These are phyloP conservation scores for Isabelozyma gotoi DNA, from an alignment of 805 yeast genomes.

Conservation along the genomic window DNA sequence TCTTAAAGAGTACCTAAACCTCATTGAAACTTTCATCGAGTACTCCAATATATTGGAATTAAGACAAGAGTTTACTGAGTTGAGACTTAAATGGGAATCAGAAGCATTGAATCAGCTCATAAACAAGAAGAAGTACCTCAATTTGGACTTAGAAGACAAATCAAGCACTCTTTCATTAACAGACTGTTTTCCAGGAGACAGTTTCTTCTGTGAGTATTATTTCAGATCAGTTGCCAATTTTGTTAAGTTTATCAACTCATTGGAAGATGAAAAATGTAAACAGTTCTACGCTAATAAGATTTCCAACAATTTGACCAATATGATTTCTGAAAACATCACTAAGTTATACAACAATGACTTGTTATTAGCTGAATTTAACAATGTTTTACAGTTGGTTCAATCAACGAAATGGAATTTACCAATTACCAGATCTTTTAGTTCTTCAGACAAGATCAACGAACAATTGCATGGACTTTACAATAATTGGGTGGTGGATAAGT, in stretches of 20 bases:
- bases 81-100: slow-evolving; percentile 10
- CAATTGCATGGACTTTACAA: slow-evolving; percentile 25
- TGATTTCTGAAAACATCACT: slow-evolving; percentile 30
- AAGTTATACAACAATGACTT: slow-evolving; percentile 13
- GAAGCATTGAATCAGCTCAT: slow-evolving; percentile 6
- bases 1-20: slow-evolving; percentile 5
- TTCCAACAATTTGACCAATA: slow-evolving; percentile 25
- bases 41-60: slow-evolving; percentile 7
- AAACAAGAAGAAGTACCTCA: background rate
- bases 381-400: slow-evolving; percentile 10
- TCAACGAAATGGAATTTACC: slow-evolving; percentile 7
- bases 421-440: background rate
- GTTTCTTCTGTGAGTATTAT: slow-evolving; percentile 2
- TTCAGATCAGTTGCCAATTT: slow-evolving; percentile 26
- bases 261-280: slow-evolving; percentile 20
- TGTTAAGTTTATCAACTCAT: slow-evolving; percentile 27
- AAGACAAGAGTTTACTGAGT: slow-evolving; percentile 7
- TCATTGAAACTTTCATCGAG: slow-evolving; percentile 6
- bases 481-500: slow-evolving; percentile 33
- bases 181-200: slow-evolving; percentile 1
- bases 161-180: background rate
- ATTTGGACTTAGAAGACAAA: background rate
- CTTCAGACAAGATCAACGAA: slow-evolving; percentile 17
- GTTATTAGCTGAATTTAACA: slow-evolving; percentile 17
- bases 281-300: slow-evolving; percentile 26